These are phyloP conservation scores for Plasmodium fragile DNA, from an alignment of 169 alveolate genomes.

Conservation along the genomic window DNA sequence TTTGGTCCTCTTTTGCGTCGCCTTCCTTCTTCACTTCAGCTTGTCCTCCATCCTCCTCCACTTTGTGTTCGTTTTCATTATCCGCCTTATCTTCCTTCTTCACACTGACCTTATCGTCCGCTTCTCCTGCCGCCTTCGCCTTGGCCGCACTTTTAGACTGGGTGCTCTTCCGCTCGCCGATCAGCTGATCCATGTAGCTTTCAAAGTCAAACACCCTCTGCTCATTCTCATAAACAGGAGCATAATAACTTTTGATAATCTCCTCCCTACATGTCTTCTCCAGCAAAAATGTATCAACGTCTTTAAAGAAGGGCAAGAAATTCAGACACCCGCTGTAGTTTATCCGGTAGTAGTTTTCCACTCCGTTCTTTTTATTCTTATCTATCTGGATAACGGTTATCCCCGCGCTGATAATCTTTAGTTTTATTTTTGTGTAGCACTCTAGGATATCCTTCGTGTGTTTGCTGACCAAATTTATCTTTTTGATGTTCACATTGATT, in stretches of 20 bases:
- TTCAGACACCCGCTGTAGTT: conserved; percentile 76
- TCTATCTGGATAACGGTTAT: conserved; percentile 75
- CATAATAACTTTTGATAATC: conserved; percentile 52
- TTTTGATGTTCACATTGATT: conserved; percentile 42
- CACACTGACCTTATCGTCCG: neutral
- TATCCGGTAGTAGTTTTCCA: conserved; percentile 63
- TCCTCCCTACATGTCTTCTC: conserved; percentile 26
- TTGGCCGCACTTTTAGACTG: conserved; percentile 9
- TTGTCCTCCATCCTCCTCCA: neutral
- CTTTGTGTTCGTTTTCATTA: neutral
- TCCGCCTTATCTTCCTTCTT: neutral
- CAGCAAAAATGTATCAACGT: conserved; percentile 51
- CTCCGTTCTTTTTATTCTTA: conserved; percentile 65
- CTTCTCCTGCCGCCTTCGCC: neutral
- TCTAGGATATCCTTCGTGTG: conserved; percentile 45
- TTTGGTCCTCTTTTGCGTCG: neutral
- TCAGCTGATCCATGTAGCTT: conserved; percentile 33
- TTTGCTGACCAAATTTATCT: conserved; percentile 70
- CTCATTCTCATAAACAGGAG: conserved; percentile 64
- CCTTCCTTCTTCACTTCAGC: neutral
- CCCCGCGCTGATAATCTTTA: conserved; percentile 74
- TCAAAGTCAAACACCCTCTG: conserved; percentile 65
- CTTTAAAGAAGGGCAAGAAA: conserved; percentile 63
- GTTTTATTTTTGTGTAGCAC: conserved; percentile 70
- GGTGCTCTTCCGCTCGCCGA: conserved; percentile 46